Evolutionary conservation across 306 rosid genomes (phyloP), one percentile per base, ranked within the genome.

Genomic region (Ammopiptanthus mongolicus): DNA sequence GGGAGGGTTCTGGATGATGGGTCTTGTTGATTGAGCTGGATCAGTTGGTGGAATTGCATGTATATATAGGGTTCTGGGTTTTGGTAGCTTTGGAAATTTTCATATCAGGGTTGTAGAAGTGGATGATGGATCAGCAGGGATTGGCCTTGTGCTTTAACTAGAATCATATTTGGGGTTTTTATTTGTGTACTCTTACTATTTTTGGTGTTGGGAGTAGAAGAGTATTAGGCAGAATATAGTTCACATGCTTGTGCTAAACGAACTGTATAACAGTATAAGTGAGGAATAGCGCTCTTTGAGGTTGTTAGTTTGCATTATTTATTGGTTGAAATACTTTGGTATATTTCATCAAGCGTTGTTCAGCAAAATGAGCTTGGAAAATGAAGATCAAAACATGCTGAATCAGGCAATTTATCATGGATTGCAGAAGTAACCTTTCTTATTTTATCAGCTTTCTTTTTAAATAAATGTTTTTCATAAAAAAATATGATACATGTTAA

Each of bases 341-440:
- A 23, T 23, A 23, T 1, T 23, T 23, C 25, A 2, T 21, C 33
- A 62, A 82, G 82, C 63, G 14, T 36, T 23, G 25, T 23, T 23
- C 25, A 56, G 86, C 86, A 53, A 23, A 87, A 96, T 96, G 99
- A 91, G 91, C 85, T 81, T 77, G 31, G 91, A 79, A 86, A 89
- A 57, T 28, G 91, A 85, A 62, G 91, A 81, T 22, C 74, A 72
- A 14, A 76, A 29, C 71, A 77, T 60, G 50, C 37, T 73, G 77
- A 87, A 82, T 73, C 87, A 85, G 66, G 75, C 74, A 39, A 48
- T 83, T 73, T 76, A 81, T 74, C 84, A 79, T 12, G 96, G 84
- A 84, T 61, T 62, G 29, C 84, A 76, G 37, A 87, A 85, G 97
- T 95, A 95, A 82, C 29, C 39, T 71, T 73, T 25, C 73, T 44